Base-by-base conservation (phyloP, 2,329 filamentous ascomycete species). In the Fusarium tupiense region DNA sequence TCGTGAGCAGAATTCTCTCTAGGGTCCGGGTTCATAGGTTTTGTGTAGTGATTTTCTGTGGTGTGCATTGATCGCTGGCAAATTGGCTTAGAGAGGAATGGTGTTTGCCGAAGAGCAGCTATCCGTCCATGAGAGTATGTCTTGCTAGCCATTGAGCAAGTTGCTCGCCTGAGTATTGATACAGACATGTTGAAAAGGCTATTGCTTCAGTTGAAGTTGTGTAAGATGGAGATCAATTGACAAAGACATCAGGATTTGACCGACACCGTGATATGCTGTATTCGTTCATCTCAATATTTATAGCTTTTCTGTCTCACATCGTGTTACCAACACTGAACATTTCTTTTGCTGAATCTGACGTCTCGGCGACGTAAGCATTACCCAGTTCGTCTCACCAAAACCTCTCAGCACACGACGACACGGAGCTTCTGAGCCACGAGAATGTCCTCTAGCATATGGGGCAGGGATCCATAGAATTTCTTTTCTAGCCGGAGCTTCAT, bases 11-110 rank as follows among this genome's bases (percentile, higher is more conserved):
- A 71, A 16, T 72, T 54, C 61, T 81, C 73, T 22, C 68, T 72
- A 1, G 79, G 77, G 6, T 79, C 69, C 6, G 81, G 77, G 20
- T 76, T 75, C 41, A 57, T 73, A 3, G 76, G 69, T 31, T 77
- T 78, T 35, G 67, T 53, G 9, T 22, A 38, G 29, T 31, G 24
- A 5, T 40, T 50, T 8, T 46, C 47, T 26, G 68, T 69, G 3
- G 64, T 64, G 24, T 74, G 64, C 5, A 74, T 64, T 29, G 46
- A 16, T 5, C 61, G 41, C 8, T 58, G 44, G 2, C 3, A 47
- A 11, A 47, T 29, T 5, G 46, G 41, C 13, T 41, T 52, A 5
- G 53, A 8, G 20, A 13, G 4, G 11, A 10, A 16, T n/a, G 52
- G 35, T n/a, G 19, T 26, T 17, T 40, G 12, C n/a, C 29, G 46